Conservation (phyloP, 2,329 filamentous ascomycete genomes). For the Sporothrix dimorphospora region DNA sequence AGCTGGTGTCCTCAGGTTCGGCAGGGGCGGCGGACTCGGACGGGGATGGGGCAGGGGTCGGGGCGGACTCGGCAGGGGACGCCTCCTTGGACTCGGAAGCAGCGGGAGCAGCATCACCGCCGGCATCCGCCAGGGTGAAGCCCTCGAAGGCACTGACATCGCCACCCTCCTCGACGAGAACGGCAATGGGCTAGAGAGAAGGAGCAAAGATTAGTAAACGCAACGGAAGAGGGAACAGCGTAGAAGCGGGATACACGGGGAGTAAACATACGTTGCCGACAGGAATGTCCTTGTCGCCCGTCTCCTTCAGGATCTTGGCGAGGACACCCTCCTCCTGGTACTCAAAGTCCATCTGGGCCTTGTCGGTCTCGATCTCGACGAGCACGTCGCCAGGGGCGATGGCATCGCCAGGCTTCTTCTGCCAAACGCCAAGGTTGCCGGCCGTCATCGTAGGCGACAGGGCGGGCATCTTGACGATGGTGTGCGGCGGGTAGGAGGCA, state of each 20-base stretch:
- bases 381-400: conserved; percentile 91
- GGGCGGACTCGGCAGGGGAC: conserved; percentile 39
- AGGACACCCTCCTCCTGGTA: conserved; percentile 86
- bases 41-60: conserved; percentile 58
- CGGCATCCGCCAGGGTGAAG: conserved; percentile 88
- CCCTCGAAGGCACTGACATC: conserved; percentile 87
- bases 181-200: conserved; percentile 78
- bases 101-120: conserved; percentile 71
- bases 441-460: conserved; percentile 97
- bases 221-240: background rate
- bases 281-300: conserved; percentile 89
- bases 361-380: conserved; percentile 91
- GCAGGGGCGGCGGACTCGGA: conserved; percentile 54
- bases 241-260: background rate
- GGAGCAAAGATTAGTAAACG: conserved; percentile 19
- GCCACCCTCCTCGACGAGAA: conserved; percentile 88
- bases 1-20: conserved; percentile 67
- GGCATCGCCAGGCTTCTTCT: conserved; percentile 91
- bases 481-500: conserved; percentile 91
- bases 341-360: conserved; percentile 93
- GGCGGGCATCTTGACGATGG: conserved; percentile 95
- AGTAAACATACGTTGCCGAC: conserved; percentile 82
- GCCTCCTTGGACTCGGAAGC: conserved; percentile 68
- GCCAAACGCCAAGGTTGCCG: conserved; percentile 95
- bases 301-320: conserved; percentile 89